Percentiles rank a stretch among this genome's conserved stretches.
Conservation (phyloP, 2,329 filamentous ascomycete species). For the Fusarium oligoseptatum region DNA sequence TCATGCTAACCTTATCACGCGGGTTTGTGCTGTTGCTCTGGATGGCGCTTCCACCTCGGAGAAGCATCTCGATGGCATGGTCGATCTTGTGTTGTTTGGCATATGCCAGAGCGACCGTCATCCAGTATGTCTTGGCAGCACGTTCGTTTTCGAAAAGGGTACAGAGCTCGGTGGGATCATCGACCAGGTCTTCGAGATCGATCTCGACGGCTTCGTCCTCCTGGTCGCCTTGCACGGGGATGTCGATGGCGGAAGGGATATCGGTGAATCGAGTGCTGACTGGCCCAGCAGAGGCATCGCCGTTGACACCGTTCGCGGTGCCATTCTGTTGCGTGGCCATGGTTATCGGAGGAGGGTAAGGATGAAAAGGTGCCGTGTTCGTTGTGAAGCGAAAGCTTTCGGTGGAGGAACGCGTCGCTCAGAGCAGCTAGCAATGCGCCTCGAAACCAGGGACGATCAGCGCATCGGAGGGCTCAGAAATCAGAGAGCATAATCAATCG, state of each 20-base stretch:
- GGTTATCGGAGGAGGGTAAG: constrained; percentile 8
- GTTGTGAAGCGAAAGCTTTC: constrained; percentile 26
- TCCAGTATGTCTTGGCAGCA: constrained; percentile 93
- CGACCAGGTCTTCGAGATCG: constrained; percentile 88
- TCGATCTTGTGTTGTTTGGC: constrained; percentile 96
- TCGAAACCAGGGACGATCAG: constrained; percentile 45
- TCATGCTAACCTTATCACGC: constrained; percentile 87
- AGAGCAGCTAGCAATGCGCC: constrained; percentile 49
- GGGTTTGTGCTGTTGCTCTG: constrained; percentile 77
- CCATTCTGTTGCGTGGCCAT: constrained; percentile 62
- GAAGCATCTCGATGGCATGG: constrained; percentile 80
- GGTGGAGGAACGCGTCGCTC: constrained; percentile 49
- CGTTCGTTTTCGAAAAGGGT: constrained; percentile 95
- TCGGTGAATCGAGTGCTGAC: constrained; percentile 72
- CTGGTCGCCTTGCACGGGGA: constrained; percentile 73
- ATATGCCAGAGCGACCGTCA: constrained; percentile 96
- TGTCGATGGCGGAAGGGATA: constrained; percentile 75
- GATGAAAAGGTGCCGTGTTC: constrained; percentile 20
- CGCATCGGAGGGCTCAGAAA: constrained; percentile 46
- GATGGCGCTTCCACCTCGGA: constrained; percentile 79
- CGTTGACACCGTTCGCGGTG: constrained; percentile 60
- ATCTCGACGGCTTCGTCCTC: constrained; percentile 89
- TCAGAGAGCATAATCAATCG: constrained; percentile 46
- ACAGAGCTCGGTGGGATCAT: constrained; percentile 95
- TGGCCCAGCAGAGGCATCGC: constrained; percentile 51